Conservation (phyloP, 129 eudicot species). For the Solidago caesia region DNA sequence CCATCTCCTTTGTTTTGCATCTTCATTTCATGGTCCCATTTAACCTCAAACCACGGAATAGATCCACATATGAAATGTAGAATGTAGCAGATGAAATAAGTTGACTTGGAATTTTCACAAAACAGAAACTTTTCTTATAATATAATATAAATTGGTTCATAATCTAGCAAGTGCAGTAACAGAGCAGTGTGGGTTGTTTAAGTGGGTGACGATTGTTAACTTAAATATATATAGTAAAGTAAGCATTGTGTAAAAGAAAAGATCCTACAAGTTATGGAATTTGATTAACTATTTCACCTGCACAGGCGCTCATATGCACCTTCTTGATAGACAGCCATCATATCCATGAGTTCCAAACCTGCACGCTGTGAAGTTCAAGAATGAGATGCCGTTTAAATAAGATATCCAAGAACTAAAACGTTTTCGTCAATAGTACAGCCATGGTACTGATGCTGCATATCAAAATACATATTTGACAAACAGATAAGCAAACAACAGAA, state of each 20-base stretch:
- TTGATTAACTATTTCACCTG: constrained; percentile 53
- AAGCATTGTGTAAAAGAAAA: not conserved
- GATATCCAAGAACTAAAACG: not conserved
- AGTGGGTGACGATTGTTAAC: not conserved
- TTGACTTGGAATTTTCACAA: no score
- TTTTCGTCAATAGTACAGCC: no score
- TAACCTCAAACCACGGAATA: no score
- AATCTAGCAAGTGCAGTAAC: not conserved
- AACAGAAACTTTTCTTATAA: not conserved
- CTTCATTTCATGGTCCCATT: no score
- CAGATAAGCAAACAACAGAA: not conserved
- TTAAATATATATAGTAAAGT: not conserved
- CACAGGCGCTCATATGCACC: constrained; percentile 97
- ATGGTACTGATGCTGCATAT: no score
- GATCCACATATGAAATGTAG: no score
- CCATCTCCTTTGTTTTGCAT: no score
- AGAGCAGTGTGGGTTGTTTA: not conserved
- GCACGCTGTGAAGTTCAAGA: constrained; percentile 63
- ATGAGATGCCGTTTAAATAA: constrained; percentile 21
- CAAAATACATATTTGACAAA: no score
- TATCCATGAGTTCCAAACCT: constrained; percentile 98
- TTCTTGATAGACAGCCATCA: constrained; percentile 99
- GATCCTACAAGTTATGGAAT: constrained; percentile 2
- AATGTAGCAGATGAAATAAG: no score
- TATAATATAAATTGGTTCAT: not conserved